Percentiles rank a stretch among this genome's conserved stretches.
Evolutionary conservation across 805 yeast genomes (phyloP).

Genomic region (Lipomyces kockii): DNA sequence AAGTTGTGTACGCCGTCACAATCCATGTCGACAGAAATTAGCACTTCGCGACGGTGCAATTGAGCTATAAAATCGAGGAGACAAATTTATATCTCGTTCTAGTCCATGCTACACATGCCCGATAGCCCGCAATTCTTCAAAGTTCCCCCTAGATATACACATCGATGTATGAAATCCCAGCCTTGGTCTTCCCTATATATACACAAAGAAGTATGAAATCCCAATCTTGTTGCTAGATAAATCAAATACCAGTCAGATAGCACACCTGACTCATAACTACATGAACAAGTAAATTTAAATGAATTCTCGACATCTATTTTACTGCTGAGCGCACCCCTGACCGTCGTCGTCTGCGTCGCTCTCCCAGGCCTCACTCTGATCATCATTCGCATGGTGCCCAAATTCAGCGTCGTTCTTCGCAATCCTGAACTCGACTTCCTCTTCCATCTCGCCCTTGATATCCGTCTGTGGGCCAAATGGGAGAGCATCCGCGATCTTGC

Average conservation of each 20-base stretch:
- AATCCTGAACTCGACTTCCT: slow-evolving; percentile 18
- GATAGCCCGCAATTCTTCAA: neutral
- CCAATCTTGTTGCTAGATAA: neutral
- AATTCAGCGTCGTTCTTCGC: slow-evolving; percentile 16
- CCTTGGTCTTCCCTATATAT: neutral
- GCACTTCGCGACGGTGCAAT: neutral
- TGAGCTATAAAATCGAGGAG: neutral
- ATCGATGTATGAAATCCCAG: neutral
- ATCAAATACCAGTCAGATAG: neutral
- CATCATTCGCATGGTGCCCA: slow-evolving; percentile 19
- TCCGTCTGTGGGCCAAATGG: slow-evolving; percentile 31
- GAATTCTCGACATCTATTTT: neutral
- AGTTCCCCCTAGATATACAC: no score
- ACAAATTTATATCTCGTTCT: neutral
- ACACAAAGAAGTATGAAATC: neutral
- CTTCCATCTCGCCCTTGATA: slow-evolving; percentile 16
- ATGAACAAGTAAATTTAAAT: neutral
- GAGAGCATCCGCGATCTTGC: slow-evolving; percentile 38
- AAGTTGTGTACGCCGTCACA: no score
- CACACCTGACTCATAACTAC: neutral
- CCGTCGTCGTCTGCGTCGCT: slow-evolving; percentile 37
- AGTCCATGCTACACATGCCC: neutral
- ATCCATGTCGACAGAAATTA: neutral
- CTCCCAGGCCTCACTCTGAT: slow-evolving; percentile 22
- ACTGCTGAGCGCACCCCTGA: slow-evolving; percentile 24